Evolutionary conservation across 2,329 filamentous ascomycete species (phyloP).

Genomic region (Ceratocystis variospora): DNA sequence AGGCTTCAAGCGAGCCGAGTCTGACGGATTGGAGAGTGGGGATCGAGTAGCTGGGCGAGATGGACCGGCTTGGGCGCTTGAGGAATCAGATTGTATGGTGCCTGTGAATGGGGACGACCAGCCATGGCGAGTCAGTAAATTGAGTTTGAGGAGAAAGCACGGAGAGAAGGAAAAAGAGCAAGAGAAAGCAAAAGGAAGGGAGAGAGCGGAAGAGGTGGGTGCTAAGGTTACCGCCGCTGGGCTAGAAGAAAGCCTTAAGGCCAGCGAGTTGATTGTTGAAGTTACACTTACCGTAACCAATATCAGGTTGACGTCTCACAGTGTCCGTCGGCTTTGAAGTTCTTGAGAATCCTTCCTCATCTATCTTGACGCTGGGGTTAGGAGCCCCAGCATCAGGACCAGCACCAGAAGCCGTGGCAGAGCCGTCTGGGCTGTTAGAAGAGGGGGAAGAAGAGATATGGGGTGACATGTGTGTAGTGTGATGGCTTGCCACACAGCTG

Average conservation of each 20-base stretch:
- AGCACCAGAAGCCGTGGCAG: background rate
- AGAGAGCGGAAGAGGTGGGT: conserved; percentile 13
- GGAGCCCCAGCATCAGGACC: background rate
- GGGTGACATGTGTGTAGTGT: background rate
- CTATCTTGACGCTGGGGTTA: background rate
- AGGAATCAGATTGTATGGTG: conserved; percentile 27
- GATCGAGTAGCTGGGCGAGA: conserved; percentile 31
- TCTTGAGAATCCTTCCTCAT: conserved; percentile 36
- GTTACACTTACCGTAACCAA: conserved; percentile 38
- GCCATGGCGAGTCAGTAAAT: conserved; percentile 9
- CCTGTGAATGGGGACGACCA: conserved; percentile 22
- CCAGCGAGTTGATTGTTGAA: background rate
- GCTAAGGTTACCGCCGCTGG: background rate
- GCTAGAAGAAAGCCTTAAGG: background rate
- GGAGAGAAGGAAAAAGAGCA: background rate
- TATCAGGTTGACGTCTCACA: conserved; percentile 43
- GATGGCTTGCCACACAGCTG: background rate
- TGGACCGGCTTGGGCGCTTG: conserved; percentile 30
- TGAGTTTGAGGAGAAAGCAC: background rate
- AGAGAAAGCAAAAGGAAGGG: background rate
- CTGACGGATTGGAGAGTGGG: conserved; percentile 34
- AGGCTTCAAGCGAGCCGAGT: conserved; percentile 51
- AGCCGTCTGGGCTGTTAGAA: background rate
- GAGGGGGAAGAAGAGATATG: background rate
- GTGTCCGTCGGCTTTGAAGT: conserved; percentile 48